These are phyloP conservation scores for Pyrenochaeta sp. DNA, from an alignment of 2,329 filamentous ascomycete genomes.

Conservation along the genomic window DNA sequence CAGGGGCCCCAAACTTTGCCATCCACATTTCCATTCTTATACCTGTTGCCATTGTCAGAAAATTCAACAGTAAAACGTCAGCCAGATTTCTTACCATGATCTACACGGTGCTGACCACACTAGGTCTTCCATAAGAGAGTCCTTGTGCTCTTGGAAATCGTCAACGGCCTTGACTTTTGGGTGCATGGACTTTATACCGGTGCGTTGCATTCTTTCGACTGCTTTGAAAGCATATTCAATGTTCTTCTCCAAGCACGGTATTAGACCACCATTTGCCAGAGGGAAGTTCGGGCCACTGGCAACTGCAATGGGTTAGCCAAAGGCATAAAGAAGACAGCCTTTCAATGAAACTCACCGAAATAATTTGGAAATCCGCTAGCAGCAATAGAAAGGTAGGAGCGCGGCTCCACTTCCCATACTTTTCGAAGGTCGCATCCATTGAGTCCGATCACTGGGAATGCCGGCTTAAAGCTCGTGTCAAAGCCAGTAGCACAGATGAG, in stretches of 20 bases:
- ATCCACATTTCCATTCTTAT: constrained; percentile 9
- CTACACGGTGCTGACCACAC: constrained; percentile 22
- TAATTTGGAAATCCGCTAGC: constrained; percentile 3
- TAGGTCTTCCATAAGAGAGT: constrained; percentile 40
- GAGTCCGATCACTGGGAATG: constrained; percentile 1
- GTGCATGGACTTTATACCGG: constrained; percentile 50
- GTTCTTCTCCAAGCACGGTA: constrained; percentile 51
- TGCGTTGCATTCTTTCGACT: constrained; percentile 51
- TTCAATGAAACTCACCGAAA: constrained; percentile 4
- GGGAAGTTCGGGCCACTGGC: constrained; percentile 32
- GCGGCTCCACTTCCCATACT: constrained; percentile 1
- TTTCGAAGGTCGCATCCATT: constrained; percentile 1
- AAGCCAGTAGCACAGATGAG: constrained; percentile 51
- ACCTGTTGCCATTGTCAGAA: too few relatives aligned
- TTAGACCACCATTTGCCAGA: constrained; percentile 49
- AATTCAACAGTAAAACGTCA: not conserved
- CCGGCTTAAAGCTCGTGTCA: constrained; percentile 20
- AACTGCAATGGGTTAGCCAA: too few relatives aligned
- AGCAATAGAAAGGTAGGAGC: constrained; percentile 4
- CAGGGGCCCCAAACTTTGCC: constrained; percentile 22
- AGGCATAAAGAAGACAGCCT: not conserved
- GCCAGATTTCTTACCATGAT: constrained; percentile 16
- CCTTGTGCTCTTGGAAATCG: constrained; percentile 50
- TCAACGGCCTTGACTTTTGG: constrained; percentile 38
- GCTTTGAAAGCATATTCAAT: constrained; percentile 50